Percentiles rank a stretch among this genome's conserved stretches.
Conservation (phyloP, 805 yeast species). For the Yarrowia osloensis region DNA sequence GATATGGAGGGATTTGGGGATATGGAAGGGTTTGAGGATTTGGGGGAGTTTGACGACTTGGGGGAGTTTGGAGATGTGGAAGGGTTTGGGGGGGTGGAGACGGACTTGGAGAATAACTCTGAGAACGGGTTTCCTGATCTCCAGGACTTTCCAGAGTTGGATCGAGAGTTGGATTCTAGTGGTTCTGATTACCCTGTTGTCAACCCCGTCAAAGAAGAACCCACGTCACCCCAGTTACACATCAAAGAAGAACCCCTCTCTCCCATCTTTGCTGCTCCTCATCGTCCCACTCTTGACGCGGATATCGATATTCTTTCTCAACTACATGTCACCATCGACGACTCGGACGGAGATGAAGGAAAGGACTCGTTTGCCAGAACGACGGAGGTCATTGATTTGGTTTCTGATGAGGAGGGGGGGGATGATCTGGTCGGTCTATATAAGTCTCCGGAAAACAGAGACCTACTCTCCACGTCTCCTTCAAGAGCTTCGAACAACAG, state of each 20-base stretch:
- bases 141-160: background rate
- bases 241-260: slow-evolving; percentile 5
- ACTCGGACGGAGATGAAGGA: slow-evolving; percentile 2
- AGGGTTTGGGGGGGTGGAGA: no score
- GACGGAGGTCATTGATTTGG: background rate
- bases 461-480: no score
- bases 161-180: background rate
- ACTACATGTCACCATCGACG: background rate
- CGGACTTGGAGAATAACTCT: background rate
- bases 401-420: background rate
- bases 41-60: no score
- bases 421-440: background rate
- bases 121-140: background rate
- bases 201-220: background rate
- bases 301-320: slow-evolving; percentile 9
- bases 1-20: no score
- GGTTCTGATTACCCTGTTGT: no score
- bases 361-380: slow-evolving; percentile 13
- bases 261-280: background rate
- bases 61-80: no score
- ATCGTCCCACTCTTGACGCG: background rate
- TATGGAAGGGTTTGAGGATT: no score
- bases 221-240: background rate
- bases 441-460: background rate
- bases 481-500: no score